A percentile compares a stretch with the other conserved stretches of the same genome.
These are phyloP conservation scores for Candolleomyces aberdarensis DNA, from an alignment of 768 basidiomycete genomes.

Conservation along the genomic window DNA sequence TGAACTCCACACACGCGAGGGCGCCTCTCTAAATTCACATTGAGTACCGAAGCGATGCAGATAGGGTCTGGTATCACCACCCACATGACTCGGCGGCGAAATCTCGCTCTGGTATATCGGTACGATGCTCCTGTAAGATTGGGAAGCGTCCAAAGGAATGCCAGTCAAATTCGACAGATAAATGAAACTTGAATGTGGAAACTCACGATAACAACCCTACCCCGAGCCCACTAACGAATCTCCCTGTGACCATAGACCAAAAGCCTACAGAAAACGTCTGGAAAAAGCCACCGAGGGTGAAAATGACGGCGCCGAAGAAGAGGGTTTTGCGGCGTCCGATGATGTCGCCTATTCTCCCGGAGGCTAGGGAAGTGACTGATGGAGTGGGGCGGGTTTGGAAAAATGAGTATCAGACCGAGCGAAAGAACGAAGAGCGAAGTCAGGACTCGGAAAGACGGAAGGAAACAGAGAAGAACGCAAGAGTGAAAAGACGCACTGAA, in stretches of 20 bases:
- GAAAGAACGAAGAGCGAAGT: too few relatives aligned
- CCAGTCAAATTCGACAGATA: neutral
- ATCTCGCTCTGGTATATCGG: conserved; percentile 92
- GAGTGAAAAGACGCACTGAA: conserved; percentile 49
- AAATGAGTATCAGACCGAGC: neutral
- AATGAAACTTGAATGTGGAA: neutral
- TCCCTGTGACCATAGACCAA: conserved; percentile 66
- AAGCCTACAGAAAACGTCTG: conserved; percentile 74
- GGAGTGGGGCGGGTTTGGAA: neutral
- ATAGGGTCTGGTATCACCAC: too few relatives aligned
- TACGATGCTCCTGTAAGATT: conserved; percentile 63
- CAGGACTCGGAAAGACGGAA: too few relatives aligned
- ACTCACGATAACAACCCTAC: conserved; percentile 77
- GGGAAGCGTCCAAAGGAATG: neutral
- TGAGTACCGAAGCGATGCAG: too few relatives aligned
- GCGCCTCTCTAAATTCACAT: conserved; percentile 50
- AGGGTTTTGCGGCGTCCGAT: conserved; percentile 75
- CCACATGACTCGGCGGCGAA: conserved; percentile 71
- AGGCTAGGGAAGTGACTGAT: conserved; percentile 73
- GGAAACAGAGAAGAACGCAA: too few relatives aligned
- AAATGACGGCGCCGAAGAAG: conserved; percentile 69
- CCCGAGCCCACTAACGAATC: conserved; percentile 72
- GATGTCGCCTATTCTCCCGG: conserved; percentile 74
- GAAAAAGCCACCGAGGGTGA: conserved; percentile 71
- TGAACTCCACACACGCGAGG: conserved; percentile 89